Evolutionary conservation across 2,329 filamentous ascomycete species (phyloP).

Genomic region (Colletotrichum sp.): DNA sequence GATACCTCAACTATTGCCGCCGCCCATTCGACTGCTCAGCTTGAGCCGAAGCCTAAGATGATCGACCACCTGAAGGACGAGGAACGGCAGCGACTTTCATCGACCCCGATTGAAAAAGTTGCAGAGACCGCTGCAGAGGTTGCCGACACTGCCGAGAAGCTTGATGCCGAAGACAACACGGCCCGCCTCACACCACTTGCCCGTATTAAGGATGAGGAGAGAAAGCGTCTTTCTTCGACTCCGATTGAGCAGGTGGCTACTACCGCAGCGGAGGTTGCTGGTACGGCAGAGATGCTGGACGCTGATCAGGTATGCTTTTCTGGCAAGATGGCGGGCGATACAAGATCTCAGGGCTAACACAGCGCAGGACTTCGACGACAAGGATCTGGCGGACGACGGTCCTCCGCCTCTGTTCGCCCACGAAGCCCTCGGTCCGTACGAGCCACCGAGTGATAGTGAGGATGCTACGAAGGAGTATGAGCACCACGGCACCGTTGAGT

Average conservation of each 20-base stretch:
- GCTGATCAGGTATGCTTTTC: background rate
- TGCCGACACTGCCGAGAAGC: constrained; percentile 42
- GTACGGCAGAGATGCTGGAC: constrained; percentile 45
- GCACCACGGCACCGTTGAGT: constrained; percentile 18
- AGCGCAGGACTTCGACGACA: constrained; percentile 15
- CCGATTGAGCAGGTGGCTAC: constrained; percentile 46
- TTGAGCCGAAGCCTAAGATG: constrained; percentile 25
- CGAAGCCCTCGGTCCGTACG: constrained; percentile 49
- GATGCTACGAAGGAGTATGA: constrained; percentile 18
- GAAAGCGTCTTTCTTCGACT: constrained; percentile 38
- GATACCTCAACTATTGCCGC: background rate
- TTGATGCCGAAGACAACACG: constrained; percentile 31
- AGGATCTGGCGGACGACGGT: constrained; percentile 19
- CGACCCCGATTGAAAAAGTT: constrained; percentile 44
- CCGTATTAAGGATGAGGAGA: constrained; percentile 26
- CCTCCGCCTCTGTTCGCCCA: constrained; percentile 51
- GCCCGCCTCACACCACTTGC: background rate
- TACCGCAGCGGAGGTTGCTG: constrained; percentile 50
- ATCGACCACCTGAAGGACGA: constrained; percentile 21
- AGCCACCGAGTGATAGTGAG: constrained; percentile 36
- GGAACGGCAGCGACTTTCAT: constrained; percentile 37
- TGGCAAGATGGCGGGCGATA: background rate
- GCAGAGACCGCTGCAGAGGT: constrained; percentile 49
- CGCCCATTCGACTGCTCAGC: constrained; percentile 1
- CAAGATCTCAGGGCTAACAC: background rate